Evolutionary conservation across 768 basidiomycete genomes (phyloP).

Genomic region (Rubroboletus pulcherrimus): DNA sequence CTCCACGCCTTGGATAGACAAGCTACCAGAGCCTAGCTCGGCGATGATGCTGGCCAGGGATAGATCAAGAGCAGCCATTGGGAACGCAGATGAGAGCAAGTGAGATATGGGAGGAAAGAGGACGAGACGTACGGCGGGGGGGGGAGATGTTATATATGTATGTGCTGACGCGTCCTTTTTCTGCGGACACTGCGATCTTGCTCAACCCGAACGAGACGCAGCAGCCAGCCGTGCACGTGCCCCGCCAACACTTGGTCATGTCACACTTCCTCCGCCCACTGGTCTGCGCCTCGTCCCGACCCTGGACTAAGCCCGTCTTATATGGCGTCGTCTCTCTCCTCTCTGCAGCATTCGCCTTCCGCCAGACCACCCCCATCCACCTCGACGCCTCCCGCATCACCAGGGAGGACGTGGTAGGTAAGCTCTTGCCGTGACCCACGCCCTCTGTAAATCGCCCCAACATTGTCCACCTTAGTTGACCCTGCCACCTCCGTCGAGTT

Average conservation of each 20-base stretch:
- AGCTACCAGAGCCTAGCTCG: slow-evolving; percentile 21
- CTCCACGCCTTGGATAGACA: slow-evolving; percentile 23
- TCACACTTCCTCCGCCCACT: slow-evolving; percentile 3
- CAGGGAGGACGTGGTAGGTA: slow-evolving; percentile 22
- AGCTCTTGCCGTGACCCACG: neutral
- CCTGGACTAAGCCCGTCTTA: slow-evolving; percentile 23
- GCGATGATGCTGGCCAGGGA: slow-evolving; percentile 22
- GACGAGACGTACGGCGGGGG: slow-evolving; percentile 26
- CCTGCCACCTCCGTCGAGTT: slow-evolving; percentile 72
- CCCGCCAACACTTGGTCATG: slow-evolving; percentile 2
- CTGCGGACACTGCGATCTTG: slow-evolving; percentile 2
- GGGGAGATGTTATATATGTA: slow-evolving; percentile 11
- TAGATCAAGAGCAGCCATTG: slow-evolving; percentile 23
- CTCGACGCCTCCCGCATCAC: slow-evolving; percentile 40
- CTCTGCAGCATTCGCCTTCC: slow-evolving; percentile 27
- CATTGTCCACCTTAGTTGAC: slow-evolving; percentile 46
- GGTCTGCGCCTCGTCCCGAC: slow-evolving; percentile 1
- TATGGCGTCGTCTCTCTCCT: slow-evolving; percentile 35
- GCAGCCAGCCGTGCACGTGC: slow-evolving; percentile 13
- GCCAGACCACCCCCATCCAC: slow-evolving; percentile 33
- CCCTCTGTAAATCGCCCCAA: neutral
- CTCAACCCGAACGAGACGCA: neutral
- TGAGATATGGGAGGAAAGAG: slow-evolving; percentile 9
- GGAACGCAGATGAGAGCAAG: slow-evolving; percentile 18
- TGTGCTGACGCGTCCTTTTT: slow-evolving; percentile 29